Percentiles rank a stretch among this genome's conserved stretches.
Conservation (phyloP, 208 protist species). For the Angomonas ambiguus region DNA sequence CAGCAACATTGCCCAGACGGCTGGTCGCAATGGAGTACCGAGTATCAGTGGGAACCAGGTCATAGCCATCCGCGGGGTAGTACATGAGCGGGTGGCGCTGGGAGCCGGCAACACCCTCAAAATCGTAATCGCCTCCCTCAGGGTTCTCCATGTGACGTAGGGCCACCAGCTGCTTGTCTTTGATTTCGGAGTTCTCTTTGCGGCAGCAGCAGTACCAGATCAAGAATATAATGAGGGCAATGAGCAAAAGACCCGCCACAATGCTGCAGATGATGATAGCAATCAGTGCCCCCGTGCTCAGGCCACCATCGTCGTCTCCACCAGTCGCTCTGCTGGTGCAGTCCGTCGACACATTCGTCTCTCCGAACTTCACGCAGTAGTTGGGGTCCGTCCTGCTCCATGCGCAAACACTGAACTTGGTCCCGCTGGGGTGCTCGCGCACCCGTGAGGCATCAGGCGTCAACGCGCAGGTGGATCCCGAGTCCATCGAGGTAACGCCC, state of each 20-base stretch:
- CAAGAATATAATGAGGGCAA: neutral
- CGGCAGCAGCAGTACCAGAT: neutral
- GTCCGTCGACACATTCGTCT: constrained; percentile 21
- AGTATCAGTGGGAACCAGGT: constrained; percentile 3
- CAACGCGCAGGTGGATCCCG: constrained; percentile 30
- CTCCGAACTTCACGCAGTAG: constrained; percentile 45
- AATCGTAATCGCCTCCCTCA: neutral
- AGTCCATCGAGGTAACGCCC: constrained; percentile 14
- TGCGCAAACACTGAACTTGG: constrained; percentile 46
- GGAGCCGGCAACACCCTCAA: constrained; percentile 19
- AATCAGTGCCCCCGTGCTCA: constrained; percentile 26
- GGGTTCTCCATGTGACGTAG: constrained; percentile 25
- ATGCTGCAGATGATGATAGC: constrained; percentile 26
- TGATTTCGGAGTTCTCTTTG: constrained; percentile 8
- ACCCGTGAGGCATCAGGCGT: constrained; percentile 18
- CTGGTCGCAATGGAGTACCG: constrained; percentile 1
- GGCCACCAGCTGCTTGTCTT: constrained; percentile 18
- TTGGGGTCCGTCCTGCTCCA: constrained; percentile 32
- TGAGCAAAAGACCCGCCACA: neutral
- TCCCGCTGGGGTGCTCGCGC: constrained; percentile 16
- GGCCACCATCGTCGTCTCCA: constrained; percentile 6
- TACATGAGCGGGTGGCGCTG: constrained; percentile 34
- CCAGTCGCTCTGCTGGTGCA: constrained; percentile 13
- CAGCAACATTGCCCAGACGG: constrained; percentile 13
- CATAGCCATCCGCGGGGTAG: constrained; percentile 7